Evolutionary conservation across 306 rosid genomes (phyloP).

Genomic region (Inga laurina): DNA sequence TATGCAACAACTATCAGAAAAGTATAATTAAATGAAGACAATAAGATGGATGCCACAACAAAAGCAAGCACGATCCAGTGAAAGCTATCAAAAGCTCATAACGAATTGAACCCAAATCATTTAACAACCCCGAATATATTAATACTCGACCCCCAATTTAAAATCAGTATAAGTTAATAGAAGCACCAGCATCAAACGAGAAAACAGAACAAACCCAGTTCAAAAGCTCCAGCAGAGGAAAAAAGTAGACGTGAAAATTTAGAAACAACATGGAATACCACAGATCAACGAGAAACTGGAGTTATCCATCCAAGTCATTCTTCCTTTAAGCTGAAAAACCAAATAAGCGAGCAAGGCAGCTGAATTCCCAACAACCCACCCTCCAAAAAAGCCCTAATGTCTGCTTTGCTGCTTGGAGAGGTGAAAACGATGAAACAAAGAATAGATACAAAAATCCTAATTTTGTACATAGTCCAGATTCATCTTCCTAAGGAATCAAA

Average conservation of each 20-base stretch:
- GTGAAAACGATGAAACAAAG: background rate
- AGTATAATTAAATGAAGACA: background rate
- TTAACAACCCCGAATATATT: background rate
- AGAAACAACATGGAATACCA: slow-evolving; percentile 21
- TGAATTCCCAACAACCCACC: background rate
- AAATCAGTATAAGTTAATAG: slow-evolving; percentile 24
- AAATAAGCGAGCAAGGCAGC: slow-evolving; percentile 4
- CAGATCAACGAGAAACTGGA: slow-evolving; percentile 41
- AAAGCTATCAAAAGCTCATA: slow-evolving; percentile 1
- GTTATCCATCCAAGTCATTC: slow-evolving; percentile 1
- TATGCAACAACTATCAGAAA: background rate
- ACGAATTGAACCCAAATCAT: background rate
- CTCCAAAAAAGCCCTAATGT: slow-evolving; percentile 33
- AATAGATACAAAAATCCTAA: slow-evolving; percentile 1
- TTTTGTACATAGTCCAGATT: background rate
- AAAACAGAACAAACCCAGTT: slow-evolving; percentile 22
- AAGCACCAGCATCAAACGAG: slow-evolving; percentile 27
- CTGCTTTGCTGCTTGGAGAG: background rate
- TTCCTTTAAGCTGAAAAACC: slow-evolving; percentile 18
- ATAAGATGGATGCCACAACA: slow-evolving; percentile 10
- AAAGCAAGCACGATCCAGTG: slow-evolving; percentile 25
- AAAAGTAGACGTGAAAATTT: background rate
- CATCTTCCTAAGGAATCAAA: slow-evolving; percentile 3
- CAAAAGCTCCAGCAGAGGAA: slow-evolving; percentile 10
- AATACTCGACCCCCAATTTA: background rate